phyloP scores from a whole-genome alignment of 139 green algal genomes.

The Tetraselmis striata region DNA sequence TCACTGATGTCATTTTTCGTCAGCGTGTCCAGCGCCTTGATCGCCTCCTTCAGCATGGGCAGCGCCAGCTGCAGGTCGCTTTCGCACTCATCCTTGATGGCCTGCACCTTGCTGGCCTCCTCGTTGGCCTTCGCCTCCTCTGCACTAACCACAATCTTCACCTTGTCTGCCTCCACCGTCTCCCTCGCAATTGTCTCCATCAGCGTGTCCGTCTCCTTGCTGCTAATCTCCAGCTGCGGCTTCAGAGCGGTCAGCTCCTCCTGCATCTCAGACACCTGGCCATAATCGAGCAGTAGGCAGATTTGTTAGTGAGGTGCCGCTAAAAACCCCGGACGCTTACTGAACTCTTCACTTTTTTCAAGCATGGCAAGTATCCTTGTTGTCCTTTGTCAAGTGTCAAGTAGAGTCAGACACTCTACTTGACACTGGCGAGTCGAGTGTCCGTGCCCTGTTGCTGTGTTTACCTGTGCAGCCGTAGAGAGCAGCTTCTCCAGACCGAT shows the following conservation, averaged over 20 bases:
- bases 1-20: conserved; percentile 44
- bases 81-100: conserved; percentile 39
- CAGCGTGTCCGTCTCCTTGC: conserved; percentile 54
- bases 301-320: no score
- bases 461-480: conserved; percentile 23
- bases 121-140: conserved; percentile 32
- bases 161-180: conserved; percentile 33
- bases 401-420: no score
- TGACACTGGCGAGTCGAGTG: no score
- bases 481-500: conserved; percentile 55
- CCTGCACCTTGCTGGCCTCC: conserved; percentile 24
- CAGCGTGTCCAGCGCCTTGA: conserved; percentile 43
- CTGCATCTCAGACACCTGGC: conserved; percentile 38
- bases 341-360: no score
- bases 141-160: conserved; percentile 16
- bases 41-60: conserved; percentile 32
- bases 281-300: no score
- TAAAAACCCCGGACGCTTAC: no score
- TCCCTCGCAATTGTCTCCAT: conserved; percentile 40
- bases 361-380: no score
- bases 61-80: conserved; percentile 36
- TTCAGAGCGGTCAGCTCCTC: conserved; percentile 42
- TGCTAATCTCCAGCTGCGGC: conserved; percentile 34
- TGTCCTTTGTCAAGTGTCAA: no score
- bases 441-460: no score